These are phyloP conservation scores for Mortierella sp. DNA, from an alignment of 371 early-diverging fungal species.

Conservation along the genomic window DNA sequence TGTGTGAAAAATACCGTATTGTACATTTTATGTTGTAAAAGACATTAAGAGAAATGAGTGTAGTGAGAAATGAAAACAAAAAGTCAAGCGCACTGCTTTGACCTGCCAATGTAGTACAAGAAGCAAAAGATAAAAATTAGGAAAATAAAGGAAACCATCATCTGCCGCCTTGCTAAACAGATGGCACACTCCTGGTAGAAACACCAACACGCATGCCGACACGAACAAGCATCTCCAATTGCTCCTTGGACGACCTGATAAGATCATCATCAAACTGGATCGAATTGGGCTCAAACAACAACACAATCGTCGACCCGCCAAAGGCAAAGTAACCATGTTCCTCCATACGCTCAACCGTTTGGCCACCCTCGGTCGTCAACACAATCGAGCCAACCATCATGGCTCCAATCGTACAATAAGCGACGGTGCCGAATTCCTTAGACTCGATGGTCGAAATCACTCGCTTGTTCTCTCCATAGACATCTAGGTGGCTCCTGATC, in stretches of 20 bases:
- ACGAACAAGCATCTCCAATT: conserved; percentile 70
- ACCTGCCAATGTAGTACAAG: background rate
- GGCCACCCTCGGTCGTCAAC: conserved; percentile 71
- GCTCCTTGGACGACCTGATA: conserved; percentile 61
- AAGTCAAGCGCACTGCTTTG: conserved; percentile 6
- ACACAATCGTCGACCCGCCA: conserved; percentile 85
- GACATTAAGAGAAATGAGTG: background rate
- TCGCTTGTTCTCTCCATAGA: conserved; percentile 89
- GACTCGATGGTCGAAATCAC: conserved; percentile 79
- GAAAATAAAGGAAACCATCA: background rate
- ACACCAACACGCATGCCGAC: conserved; percentile 61
- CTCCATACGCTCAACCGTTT: conserved; percentile 74
- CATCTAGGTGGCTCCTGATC: conserved; percentile 81
- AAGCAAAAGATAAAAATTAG: background rate
- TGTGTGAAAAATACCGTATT: too few relatives aligned
- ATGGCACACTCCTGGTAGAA: conserved; percentile 15
- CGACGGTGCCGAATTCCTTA: conserved; percentile 81
- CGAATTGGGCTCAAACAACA: conserved; percentile 76
- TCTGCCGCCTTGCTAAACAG: background rate
- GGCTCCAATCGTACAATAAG: conserved; percentile 84
- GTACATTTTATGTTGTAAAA: too few relatives aligned
- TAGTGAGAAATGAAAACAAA: background rate
- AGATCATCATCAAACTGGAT: conserved; percentile 81
- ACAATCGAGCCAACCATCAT: conserved; percentile 93
- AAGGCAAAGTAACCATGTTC: conserved; percentile 90